These are phyloP conservation scores for Diphasiastrum complanatum DNA, from an alignment of 83 land plant species.

Conservation along the genomic window DNA sequence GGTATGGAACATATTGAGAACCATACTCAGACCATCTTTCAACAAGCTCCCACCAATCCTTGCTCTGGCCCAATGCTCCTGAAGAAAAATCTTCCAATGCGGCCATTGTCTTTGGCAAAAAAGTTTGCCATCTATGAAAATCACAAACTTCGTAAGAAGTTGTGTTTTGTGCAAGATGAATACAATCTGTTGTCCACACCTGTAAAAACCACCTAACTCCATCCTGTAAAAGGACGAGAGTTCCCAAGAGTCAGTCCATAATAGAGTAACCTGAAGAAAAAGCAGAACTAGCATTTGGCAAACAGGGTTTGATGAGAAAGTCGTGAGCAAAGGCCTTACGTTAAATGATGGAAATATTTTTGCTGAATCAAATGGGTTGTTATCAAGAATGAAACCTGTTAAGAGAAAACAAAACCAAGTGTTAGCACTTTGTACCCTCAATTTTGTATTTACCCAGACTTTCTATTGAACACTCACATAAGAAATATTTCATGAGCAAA, in stretches of 20 bases:
- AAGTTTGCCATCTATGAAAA: neutral
- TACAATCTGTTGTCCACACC: conserved; percentile 26
- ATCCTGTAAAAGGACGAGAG: neutral
- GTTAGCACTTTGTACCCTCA: neutral
- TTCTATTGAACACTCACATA: neutral
- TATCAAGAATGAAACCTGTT: conserved; percentile 36
- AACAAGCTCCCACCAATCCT: conserved; percentile 39
- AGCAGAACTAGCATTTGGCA: neutral
- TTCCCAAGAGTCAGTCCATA: neutral
- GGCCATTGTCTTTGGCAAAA: neutral
- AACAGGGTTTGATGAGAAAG: too few species aligned
- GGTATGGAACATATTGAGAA: conserved; percentile 37
- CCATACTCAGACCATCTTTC: conserved; percentile 37
- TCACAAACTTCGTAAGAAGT: neutral
- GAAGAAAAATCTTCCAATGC: conserved; percentile 19
- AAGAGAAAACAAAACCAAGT: neutral
- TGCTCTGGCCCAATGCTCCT: conserved; percentile 18
- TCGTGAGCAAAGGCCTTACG: too few species aligned
- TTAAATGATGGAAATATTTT: conserved; percentile 31
- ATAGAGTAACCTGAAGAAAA: neutral
- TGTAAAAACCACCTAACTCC: conserved; percentile 23
- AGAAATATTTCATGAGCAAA: neutral
- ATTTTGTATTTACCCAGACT: neutral
- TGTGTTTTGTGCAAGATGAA: neutral
- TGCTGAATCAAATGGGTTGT: conserved; percentile 36